Evolutionary conservation across 2,329 filamentous ascomycete species (phyloP).

Genomic region (Trichoderma oligosporum): DNA sequence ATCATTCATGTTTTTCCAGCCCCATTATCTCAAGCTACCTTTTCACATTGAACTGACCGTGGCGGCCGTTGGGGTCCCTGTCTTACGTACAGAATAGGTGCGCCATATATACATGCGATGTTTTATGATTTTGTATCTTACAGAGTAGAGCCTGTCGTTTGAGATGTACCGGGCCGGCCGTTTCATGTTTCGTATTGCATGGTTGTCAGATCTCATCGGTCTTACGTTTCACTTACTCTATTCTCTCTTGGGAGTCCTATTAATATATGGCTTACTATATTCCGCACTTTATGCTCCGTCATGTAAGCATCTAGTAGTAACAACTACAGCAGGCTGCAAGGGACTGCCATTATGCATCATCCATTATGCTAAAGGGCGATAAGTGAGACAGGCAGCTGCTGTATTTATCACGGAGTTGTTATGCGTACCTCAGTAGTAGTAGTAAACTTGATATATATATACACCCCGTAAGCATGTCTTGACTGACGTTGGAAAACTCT

Average conservation of each 20-base stretch:
- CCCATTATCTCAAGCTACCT: neutral
- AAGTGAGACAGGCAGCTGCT: conserved; percentile 5
- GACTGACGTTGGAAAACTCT: neutral
- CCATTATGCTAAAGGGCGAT: conserved; percentile 6
- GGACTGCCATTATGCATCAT: conserved; percentile 1
- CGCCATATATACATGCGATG: neutral
- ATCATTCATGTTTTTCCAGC: neutral
- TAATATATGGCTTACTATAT: neutral
- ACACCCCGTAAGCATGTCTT: neutral
- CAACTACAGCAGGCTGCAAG: neutral
- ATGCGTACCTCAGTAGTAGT: too few relatives aligned
- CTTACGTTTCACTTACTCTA: neutral
- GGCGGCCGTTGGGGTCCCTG: neutral
- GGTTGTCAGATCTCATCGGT: neutral
- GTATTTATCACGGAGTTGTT: neutral
- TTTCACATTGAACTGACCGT: neutral
- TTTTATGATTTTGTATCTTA: too few relatives aligned
- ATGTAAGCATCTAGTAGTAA: neutral
- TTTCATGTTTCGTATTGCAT: neutral
- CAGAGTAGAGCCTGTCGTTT: neutral
- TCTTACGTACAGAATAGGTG: too few relatives aligned
- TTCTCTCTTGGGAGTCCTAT: neutral
- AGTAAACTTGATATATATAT: neutral
- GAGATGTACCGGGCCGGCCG: neutral
- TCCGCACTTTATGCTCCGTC: neutral